phyloP scores from a whole-genome alignment of 495 filamentous ascomycete genomes.

The Penicillium mononematosum region DNA sequence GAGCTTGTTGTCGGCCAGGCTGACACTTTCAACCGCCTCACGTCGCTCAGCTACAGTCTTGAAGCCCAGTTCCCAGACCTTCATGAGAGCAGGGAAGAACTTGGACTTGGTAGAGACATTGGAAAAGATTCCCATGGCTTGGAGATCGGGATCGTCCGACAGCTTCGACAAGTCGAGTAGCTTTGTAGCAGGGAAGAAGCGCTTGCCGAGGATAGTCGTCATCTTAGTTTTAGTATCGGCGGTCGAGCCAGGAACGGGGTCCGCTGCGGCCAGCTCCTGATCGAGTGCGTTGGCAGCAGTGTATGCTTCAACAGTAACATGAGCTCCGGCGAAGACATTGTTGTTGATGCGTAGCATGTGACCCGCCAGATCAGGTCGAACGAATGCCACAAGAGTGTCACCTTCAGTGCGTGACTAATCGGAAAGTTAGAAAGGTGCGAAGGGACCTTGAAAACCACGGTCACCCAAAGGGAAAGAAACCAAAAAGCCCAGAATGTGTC shows the following conservation, averaged over 20 bases:
- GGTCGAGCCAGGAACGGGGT: slow-evolving; percentile 34
- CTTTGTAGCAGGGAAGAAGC: slow-evolving; percentile 68
- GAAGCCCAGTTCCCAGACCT: slow-evolving; percentile 71
- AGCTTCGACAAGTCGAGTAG: slow-evolving; percentile 78
- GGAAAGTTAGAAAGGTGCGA: slow-evolving; percentile 68
- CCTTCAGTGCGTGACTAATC: slow-evolving; percentile 68
- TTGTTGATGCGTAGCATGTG: slow-evolving; percentile 62
- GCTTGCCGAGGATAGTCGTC: slow-evolving; percentile 62
- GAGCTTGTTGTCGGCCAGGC: slow-evolving; percentile 74
- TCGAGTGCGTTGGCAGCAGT: slow-evolving; percentile 24
- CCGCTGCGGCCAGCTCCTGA: slow-evolving; percentile 26
- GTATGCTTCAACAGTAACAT: slow-evolving; percentile 52
- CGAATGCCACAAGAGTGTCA: slow-evolving; percentile 64
- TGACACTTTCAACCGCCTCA: slow-evolving; percentile 72
- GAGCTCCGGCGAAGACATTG: slow-evolving; percentile 62
- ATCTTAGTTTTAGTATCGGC: slow-evolving; percentile 46
- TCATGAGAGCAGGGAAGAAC: slow-evolving; percentile 87
- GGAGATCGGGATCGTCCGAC: slow-evolving; percentile 63
- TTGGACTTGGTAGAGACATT: slow-evolving; percentile 70
- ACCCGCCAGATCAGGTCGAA: slow-evolving; percentile 60
- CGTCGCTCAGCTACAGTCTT: slow-evolving; percentile 61
- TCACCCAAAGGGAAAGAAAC: slow-evolving; percentile 44
- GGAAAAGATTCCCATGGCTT: slow-evolving; percentile 72
- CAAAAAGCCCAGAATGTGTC: slow-evolving; percentile 39
- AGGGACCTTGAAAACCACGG: slow-evolving; percentile 51